phyloP scores from a whole-genome alignment of 2,329 filamentous ascomycete genomes.

The Drechslerella stenobrocha region DNA sequence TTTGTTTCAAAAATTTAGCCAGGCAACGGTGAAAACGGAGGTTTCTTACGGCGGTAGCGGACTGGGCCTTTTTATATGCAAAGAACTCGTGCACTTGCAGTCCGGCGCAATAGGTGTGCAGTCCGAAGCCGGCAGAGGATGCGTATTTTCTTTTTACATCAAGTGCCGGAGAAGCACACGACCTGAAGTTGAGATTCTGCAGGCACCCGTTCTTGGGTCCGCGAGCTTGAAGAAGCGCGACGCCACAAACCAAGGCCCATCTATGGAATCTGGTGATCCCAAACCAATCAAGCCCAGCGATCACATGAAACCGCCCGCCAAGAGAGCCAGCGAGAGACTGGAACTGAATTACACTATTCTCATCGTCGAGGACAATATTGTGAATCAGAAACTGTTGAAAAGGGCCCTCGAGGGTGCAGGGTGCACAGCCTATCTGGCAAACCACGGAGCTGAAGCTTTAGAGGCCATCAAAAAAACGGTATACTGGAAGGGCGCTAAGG shows the following conservation, averaged over 20 bases:
- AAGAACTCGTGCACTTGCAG: slow-evolving; percentile 74
- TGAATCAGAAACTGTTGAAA: slow-evolving; percentile 57
- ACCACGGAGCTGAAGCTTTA: slow-evolving; percentile 67
- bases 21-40: slow-evolving; percentile 60
- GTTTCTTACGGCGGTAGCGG: slow-evolving; percentile 73
- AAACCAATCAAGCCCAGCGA: neutral
- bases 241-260: slow-evolving; percentile 3
- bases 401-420: slow-evolving; percentile 55
- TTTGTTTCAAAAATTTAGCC: slow-evolving; percentile 52
- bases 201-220: slow-evolving; percentile 27
- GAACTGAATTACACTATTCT: slow-evolving; percentile 53
- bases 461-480: slow-evolving; percentile 63
- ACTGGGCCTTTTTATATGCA: slow-evolving; percentile 73
- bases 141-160: slow-evolving; percentile 76
- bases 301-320: neutral
- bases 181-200: slow-evolving; percentile 49
- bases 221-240: slow-evolving; percentile 11
- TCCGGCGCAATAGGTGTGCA: slow-evolving; percentile 76
- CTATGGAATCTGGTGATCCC: slow-evolving; percentile 8
- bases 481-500: slow-evolving; percentile 55
- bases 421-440: slow-evolving; percentile 66
- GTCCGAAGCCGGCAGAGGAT: slow-evolving; percentile 69
- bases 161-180: slow-evolving; percentile 65
- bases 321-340: slow-evolving; percentile 11
- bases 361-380: slow-evolving; percentile 58